Evolutionary conservation across 2,329 filamentous ascomycete genomes (phyloP).

Genomic region (Colletotrichum sp.): DNA sequence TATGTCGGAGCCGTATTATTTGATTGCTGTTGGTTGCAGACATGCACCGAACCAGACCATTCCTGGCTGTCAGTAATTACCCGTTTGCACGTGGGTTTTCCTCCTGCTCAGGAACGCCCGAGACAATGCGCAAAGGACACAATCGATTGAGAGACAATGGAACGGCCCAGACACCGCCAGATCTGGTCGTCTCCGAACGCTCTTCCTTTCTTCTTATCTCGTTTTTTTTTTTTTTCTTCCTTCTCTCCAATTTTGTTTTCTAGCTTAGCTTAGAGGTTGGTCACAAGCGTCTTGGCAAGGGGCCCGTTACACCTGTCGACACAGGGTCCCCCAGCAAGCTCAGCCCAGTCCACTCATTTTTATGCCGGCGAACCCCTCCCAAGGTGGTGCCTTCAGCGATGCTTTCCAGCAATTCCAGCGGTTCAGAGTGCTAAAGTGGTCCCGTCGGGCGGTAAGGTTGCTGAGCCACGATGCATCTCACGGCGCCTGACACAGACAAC

Average conservation of each 20-base stretch:
- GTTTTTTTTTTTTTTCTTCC: not conserved
- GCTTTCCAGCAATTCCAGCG: not conserved
- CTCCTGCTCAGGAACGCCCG: not conserved
- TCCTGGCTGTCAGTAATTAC: not conserved
- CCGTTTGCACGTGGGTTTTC: not conserved
- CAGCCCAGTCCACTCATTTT: not conserved
- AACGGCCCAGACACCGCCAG: not conserved
- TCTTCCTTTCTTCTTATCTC: not conserved
- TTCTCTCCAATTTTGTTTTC: not conserved
- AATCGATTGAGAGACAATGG: not conserved
- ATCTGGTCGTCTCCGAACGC: not conserved
- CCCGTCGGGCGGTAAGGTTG: not conserved
- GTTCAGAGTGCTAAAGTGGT: not conserved
- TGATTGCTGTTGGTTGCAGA: not conserved
- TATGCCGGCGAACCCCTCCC: not conserved
- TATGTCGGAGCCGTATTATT: not conserved
- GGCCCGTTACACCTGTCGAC: not conserved
- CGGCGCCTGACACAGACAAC: not conserved
- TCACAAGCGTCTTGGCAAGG: conserved; percentile 5
- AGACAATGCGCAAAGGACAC: not conserved
- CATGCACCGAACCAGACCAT: not conserved
- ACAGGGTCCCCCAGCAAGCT: not conserved
- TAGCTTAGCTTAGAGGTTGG: not conserved
- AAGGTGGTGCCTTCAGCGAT: not conserved
- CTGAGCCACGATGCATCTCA: not conserved